Conservation (phyloP, 768 basidiomycete species). For the Leccinum aurantiacum region DNA sequence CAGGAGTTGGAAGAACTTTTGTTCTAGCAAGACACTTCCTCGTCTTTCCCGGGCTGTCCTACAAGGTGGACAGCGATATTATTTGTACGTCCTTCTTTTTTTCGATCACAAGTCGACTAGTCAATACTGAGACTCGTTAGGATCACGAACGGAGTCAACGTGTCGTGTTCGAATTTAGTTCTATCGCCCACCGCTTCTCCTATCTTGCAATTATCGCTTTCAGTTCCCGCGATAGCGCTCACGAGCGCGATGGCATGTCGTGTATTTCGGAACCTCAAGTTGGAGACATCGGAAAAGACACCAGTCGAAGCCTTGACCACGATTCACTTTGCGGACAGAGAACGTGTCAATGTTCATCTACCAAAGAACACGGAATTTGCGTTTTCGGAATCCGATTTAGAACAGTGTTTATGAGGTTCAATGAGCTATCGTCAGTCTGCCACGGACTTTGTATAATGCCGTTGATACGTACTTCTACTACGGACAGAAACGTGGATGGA, state of each 20-base stretch:
- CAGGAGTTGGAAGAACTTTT: constrained; percentile 19
- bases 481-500: not conserved
- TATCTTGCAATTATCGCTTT: constrained; percentile 24
- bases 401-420: constrained; percentile 1
- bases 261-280: constrained; percentile 37
- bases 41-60: constrained; percentile 34
- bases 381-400: not conserved
- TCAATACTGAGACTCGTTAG: constrained; percentile 17
- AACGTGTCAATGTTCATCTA: not conserved
- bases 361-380: constrained; percentile 1
- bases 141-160: constrained; percentile 34
- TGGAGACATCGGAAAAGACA: constrained; percentile 10
- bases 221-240: constrained; percentile 30
- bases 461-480: not conserved
- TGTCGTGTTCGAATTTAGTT: constrained; percentile 25
- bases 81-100: constrained; percentile 29
- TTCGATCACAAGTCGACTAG: not conserved
- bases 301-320: constrained; percentile 17
- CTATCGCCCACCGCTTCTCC: constrained; percentile 20
- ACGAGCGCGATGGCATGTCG: constrained; percentile 35
- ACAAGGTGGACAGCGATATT: constrained; percentile 40
- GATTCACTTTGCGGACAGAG: constrained; percentile 17
- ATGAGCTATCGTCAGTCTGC: not conserved
- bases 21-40: constrained; percentile 28
- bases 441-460: not conserved